phyloP scores from a whole-genome alignment of 768 basidiomycete species.

The Cyclocybe cylindracea region DNA sequence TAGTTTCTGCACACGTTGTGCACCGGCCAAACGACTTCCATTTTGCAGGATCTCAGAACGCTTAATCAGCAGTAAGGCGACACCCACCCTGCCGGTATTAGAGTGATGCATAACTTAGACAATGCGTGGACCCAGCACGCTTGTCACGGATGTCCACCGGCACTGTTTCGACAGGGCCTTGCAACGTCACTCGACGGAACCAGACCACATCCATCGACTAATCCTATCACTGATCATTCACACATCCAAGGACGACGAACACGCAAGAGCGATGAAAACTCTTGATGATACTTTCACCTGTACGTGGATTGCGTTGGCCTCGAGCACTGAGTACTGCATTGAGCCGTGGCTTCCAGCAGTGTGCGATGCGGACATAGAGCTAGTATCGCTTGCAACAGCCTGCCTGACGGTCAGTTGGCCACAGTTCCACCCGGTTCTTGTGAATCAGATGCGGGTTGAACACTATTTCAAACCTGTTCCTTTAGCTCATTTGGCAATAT shows the following conservation, averaged over 20 bases:
- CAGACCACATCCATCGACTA: constrained; percentile 63
- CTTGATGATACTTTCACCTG: constrained; percentile 62
- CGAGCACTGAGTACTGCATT: constrained; percentile 20
- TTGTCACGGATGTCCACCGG: constrained; percentile 68
- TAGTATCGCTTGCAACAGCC: constrained; percentile 61
- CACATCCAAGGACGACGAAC: constrained; percentile 74
- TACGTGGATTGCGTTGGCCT: constrained; percentile 30
- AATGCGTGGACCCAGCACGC: constrained; percentile 41
- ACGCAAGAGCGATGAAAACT: constrained; percentile 60
- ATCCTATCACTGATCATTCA: constrained; percentile 78
- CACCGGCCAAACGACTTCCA: constrained; percentile 17
- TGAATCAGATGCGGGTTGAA: background rate
- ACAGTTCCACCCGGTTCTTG: constrained; percentile 1
- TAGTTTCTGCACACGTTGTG: constrained; percentile 17
- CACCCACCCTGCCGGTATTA: constrained; percentile 15
- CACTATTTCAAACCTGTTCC: constrained; percentile 6
- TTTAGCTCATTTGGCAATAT: constrained; percentile 76
- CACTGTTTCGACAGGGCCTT: constrained; percentile 60
- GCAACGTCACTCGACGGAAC: constrained; percentile 42
- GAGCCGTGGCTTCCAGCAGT: constrained; percentile 43
- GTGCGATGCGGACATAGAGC: constrained; percentile 58
- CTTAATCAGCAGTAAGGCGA: constrained; percentile 67
- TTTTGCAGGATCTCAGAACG: constrained; percentile 73
- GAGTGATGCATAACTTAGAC: constrained; percentile 15
- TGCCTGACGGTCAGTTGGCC: constrained; percentile 64